Evolutionary conservation across 148 eudicot species (phyloP).

Genomic region (Spergularia marina): DNA sequence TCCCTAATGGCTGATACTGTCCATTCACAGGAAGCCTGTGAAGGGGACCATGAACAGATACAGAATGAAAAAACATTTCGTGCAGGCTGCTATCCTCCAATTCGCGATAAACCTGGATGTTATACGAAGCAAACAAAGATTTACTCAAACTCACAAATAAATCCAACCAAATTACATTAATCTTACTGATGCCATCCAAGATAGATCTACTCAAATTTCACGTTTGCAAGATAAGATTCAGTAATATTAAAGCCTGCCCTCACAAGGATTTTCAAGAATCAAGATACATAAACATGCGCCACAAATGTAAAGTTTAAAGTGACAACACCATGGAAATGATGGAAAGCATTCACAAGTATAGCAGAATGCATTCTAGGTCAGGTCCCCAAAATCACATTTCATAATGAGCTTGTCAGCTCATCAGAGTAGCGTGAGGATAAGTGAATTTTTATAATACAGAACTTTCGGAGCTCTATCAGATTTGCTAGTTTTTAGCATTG

Average conservation of each 20-base stretch:
- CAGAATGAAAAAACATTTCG: conserved; percentile 62
- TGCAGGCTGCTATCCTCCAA: conserved; percentile 61
- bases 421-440: too few species aligned
- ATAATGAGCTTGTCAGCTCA: too few species aligned
- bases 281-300: too few species aligned
- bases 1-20: conserved; percentile 65
- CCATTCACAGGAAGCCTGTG: conserved; percentile 72
- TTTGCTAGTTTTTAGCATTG: background rate
- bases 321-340: background rate
- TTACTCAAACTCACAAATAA: conserved; percentile 6
- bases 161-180: background rate
- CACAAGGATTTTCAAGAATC: too few species aligned
- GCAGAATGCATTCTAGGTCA: background rate
- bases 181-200: background rate
- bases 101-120: conserved; percentile 73
- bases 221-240: too few species aligned
- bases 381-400: too few species aligned
- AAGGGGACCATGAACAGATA: conserved; percentile 48
- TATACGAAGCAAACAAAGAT: conserved; percentile 16
- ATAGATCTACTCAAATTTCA: background rate
- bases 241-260: too few species aligned
- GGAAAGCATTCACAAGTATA: background rate
- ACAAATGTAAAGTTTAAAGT: background rate
- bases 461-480: background rate
- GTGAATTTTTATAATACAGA: background rate